Evolutionary conservation across 306 rosid genomes (phyloP), one percentile per base, ranked within the genome.

Genomic region (Rosa persica): DNA sequence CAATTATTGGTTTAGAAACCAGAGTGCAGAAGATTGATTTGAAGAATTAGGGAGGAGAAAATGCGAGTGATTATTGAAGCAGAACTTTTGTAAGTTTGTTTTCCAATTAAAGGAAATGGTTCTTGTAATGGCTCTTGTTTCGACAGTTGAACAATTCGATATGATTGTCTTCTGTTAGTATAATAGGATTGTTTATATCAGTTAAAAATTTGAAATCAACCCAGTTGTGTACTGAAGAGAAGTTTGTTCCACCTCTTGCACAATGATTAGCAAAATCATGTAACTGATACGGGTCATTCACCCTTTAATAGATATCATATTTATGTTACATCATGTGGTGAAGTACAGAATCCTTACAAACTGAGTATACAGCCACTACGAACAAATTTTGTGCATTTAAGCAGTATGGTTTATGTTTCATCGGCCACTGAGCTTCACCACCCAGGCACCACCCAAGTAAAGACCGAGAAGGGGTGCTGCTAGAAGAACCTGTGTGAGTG

Each of bases 361-460:
- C 61, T 16, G 20, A 23, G 58, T 38, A 46, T 44, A 51, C n/a
- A 17, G 11, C 55, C 9, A 12, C 25, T 42, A 8, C 3, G 22
- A 76, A 76, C 70, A 71, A 49, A 42, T 43, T 74, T 22, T 43
- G 51, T 47, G 67, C 52, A 9, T 40, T 52, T 11, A 68, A 42
- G 10, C 71, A 0, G 80, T 20, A 19, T 27, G 55, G 60, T 64
- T 84, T 12, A 36, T 38, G 47, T 48, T 67, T 87, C 85, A 94
- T 43, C 95, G 90, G 75, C 98, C 95, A 0, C 74, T 84, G 67
- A 94, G 88, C 89, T 94, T 94, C 79, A 94, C 97, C 85, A 81
- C 44, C 98, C 98, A 94, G 30, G 98, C 98, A 44, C 98, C 97
- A 25, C 97, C 97, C 40, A 94, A 72, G 89, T 94, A 92, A 73